Base-by-base conservation (phyloP, 768 basidiomycete genomes). In the Russula abietina region DNA sequence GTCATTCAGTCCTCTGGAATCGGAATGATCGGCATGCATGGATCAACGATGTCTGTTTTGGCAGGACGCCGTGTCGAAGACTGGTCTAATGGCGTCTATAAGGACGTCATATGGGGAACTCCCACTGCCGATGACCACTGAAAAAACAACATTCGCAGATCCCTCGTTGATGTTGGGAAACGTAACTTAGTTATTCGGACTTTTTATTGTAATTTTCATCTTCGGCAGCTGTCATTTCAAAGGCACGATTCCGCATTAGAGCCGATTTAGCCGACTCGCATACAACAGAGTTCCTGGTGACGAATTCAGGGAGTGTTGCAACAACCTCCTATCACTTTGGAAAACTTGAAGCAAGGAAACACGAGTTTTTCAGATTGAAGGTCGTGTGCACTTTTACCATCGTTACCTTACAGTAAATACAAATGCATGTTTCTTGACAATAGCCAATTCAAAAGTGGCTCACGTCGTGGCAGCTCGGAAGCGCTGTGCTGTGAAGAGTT, bases 1-100 rank as follows among this genome's bases (percentile, higher is more conserved):
- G 83, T 82, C 10, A 81, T 89, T 60, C 89, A 91, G 68, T 86
- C 86, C 0, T 75, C 74, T 43, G 88, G 83, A 24, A 70, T 77
- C 12, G 89, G 87, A 2, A 86, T 91, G 68, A 81, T 91, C 16
- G 89, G 88, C 10, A 89, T 87, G 1, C 81, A 86, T 65, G 69
- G 77, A 46, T 89, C 87, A 38, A 90, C 89, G 5, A 88, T 89
- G 82, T 84, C 85, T 2, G 74, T 82, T 50, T 66, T 91, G 33
- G 86, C 88, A 7, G 78, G 78, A 22, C 80, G 84, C n/a, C 77
- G 89, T 28, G 86, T 86, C 28, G 75, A 83, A 67, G 81, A 85
- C 28, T 91, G 89, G 89, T 72, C 78, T 4, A 77, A 79, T 55
- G 88, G 86, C 39, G 76, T 77, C 6, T 74, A 72, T 16, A 76